Base-by-base conservation (phyloP, 495 filamentous ascomycete genomes). In the Glonium stellatum region DNA sequence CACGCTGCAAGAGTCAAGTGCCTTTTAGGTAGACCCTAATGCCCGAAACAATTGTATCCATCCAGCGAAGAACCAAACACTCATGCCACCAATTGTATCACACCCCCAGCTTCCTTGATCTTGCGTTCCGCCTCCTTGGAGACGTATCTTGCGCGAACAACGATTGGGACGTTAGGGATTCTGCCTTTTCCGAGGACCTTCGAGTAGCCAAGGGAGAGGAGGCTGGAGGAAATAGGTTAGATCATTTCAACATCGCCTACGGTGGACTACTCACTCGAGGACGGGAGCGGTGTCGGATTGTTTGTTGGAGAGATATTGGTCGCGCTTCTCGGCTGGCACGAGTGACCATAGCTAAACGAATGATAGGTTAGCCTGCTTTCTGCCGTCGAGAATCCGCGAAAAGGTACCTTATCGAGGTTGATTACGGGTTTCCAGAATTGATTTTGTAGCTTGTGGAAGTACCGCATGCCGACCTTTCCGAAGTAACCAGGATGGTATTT, bases 401-500 rank as follows among this genome's bases (percentile, higher is more conserved):
- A 31, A 31, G n/a, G 27, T 31, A 31, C 27, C 27, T 92, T 95
- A 75, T 95, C 89, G 69, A 95, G 77, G 78, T 95, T 95, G 84
- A 95, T 83, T 54, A 84, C 81, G 64, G 89, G 89, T 78, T 90
- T 93, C 91, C 91, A 96, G 83, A 51, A 51, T 15, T 51, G 48
- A 82, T 79, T 89, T 89, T 83, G 79, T 72, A 84, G 82, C 80
- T 89, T 89, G 82, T 95, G 90, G 87, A 95, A 87, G 81, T 93
- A 90, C 65, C 91, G 79, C 91, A 51, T 95, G 80, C 90, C 90
- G 62, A 95, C 90, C 81, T 95, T 96, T 77, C 91, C 91, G 78
- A 95, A 96, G 87, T 95, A 95, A 87, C 89, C 89, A 19, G 88
- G 88, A 78, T 92, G 88, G 85, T 88, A 92, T 78, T 93, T 93